Conservation (phyloP, 2,329 filamentous ascomycete species). For the Didymella keratinophila region DNA sequence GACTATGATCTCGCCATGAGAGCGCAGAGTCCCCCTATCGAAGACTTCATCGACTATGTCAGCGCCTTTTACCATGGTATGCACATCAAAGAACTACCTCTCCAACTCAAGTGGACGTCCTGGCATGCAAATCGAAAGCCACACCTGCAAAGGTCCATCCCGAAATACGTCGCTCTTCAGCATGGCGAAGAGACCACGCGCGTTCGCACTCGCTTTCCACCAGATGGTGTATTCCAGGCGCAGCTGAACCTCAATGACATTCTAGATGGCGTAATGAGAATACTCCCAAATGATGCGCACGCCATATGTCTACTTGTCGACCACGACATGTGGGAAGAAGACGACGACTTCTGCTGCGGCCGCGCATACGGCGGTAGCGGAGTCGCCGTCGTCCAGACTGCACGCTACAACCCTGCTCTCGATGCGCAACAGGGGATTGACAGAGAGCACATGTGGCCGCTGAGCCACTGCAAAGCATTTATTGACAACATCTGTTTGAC, state of each 20-base stretch:
- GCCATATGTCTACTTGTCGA: slow-evolving; percentile 64
- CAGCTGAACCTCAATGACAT: slow-evolving; percentile 70
- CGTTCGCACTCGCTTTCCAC: slow-evolving; percentile 59
- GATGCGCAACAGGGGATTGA: slow-evolving; percentile 56
- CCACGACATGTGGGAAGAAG: slow-evolving; percentile 73
- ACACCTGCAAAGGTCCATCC: slow-evolving; percentile 13
- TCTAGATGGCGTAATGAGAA: slow-evolving; percentile 63
- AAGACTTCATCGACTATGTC: slow-evolving; percentile 55
- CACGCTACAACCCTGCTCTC: slow-evolving; percentile 66
- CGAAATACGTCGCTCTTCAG: slow-evolving; percentile 58
- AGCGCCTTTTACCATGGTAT: slow-evolving; percentile 64
- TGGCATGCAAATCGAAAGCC: slow-evolving; percentile 52
- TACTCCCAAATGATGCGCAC: slow-evolving; percentile 66
- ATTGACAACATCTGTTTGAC: slow-evolving; percentile 52
- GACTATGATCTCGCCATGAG: not conserved
- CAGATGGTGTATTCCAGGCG: slow-evolving; percentile 56
- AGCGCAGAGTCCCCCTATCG: slow-evolving; percentile 20
- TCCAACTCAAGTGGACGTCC: slow-evolving; percentile 55
- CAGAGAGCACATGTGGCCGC: slow-evolving; percentile 67
- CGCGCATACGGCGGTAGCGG: slow-evolving; percentile 70
- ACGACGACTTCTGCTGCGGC: slow-evolving; percentile 70
- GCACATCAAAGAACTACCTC: slow-evolving; percentile 56
- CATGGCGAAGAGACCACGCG: slow-evolving; percentile 49
- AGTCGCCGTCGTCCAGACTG: slow-evolving; percentile 67
- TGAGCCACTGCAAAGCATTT: slow-evolving; percentile 66